phyloP scores from a whole-genome alignment of 1,284 basidiomycete genomes.

The Ceratobasidium sp. region DNA sequence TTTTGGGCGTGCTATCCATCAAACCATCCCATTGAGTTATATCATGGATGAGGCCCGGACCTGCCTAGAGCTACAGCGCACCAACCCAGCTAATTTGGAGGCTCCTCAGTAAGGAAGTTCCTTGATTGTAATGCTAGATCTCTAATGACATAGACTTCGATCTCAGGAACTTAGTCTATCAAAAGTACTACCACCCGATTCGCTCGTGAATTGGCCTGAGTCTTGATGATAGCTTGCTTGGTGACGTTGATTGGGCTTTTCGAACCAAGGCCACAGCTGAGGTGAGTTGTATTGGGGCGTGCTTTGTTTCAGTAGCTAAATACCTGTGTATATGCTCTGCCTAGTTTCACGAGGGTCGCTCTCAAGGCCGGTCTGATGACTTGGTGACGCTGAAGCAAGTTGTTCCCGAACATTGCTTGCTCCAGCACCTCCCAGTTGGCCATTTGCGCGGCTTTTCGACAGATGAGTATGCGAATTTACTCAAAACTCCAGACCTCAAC shows the following conservation, averaged over 20 bases:
- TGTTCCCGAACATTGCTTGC: background rate
- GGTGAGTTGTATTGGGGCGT: too few relatives aligned
- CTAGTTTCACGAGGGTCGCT: background rate
- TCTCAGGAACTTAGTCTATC: too few relatives aligned
- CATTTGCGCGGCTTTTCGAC: background rate
- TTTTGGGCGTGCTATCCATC: background rate
- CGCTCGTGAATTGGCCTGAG: too few relatives aligned
- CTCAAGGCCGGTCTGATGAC: slow-evolving; percentile 3
- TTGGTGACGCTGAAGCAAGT: background rate
- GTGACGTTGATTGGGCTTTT: too few relatives aligned
- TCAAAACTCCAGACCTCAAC: background rate
- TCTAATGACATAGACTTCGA: too few relatives aligned
- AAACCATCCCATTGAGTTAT: background rate
- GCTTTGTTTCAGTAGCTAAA: too few relatives aligned
- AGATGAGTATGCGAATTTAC: background rate
- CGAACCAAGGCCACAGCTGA: too few relatives aligned
- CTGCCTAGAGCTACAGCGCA: background rate
- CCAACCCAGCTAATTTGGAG: too few relatives aligned
- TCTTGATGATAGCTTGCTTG: too few relatives aligned
- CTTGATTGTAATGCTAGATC: too few relatives aligned
- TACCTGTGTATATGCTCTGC: background rate
- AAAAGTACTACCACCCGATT: too few relatives aligned
- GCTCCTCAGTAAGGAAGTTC: too few relatives aligned
- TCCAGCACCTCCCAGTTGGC: background rate
- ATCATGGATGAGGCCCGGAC: background rate